phyloP scores from a whole-genome alignment of 768 basidiomycete genomes.

The Sporobolomyces pararoseus region DNA sequence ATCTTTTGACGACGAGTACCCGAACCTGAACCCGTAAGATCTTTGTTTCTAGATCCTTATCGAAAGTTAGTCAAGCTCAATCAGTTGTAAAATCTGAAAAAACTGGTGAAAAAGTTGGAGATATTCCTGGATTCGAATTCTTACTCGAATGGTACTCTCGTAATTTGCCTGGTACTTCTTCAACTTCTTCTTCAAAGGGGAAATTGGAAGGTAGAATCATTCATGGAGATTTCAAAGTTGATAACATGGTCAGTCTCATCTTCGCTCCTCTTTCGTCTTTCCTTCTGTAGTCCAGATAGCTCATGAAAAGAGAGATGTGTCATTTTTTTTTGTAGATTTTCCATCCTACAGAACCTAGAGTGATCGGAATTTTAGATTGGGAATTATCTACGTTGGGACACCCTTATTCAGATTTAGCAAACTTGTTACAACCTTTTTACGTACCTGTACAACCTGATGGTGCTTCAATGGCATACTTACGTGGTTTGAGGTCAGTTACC shows the following conservation, averaged over 20 bases:
- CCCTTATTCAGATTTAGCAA: slow-evolving; percentile 79
- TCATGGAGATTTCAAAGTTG: slow-evolving; percentile 97
- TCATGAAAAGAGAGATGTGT: not conserved
- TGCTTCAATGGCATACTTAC: slow-evolving; percentile 21
- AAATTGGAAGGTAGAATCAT: slow-evolving; percentile 71
- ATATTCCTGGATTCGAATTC: slow-evolving; percentile 70
- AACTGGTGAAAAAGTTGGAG: slow-evolving; percentile 59
- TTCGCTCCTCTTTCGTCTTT: not conserved
- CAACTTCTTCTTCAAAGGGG: too few species aligned
- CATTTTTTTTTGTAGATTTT: too few species aligned
- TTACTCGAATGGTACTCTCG: slow-evolving; percentile 70
- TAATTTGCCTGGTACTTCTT: slow-evolving; percentile 63
- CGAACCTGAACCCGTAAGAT: too few species aligned
- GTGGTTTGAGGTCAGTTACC: slow-evolving; percentile 27
- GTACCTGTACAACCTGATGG: slow-evolving; percentile 36
- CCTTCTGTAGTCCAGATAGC: not conserved
- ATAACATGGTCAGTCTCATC: slow-evolving; percentile 67
- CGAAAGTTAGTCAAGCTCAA: slow-evolving; percentile 74
- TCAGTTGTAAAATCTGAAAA: slow-evolving; percentile 65
- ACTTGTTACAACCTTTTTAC: slow-evolving; percentile 79
- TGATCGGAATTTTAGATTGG: slow-evolving; percentile 96
- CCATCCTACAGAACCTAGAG: slow-evolving; percentile 82
- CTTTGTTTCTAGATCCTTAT: slow-evolving; percentile 60
- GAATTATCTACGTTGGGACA: slow-evolving; percentile 77
- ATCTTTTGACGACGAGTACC: too few species aligned